These are phyloP conservation scores for Russula ochroleuca DNA, from an alignment of 768 basidiomycete genomes.

Conservation along the genomic window DNA sequence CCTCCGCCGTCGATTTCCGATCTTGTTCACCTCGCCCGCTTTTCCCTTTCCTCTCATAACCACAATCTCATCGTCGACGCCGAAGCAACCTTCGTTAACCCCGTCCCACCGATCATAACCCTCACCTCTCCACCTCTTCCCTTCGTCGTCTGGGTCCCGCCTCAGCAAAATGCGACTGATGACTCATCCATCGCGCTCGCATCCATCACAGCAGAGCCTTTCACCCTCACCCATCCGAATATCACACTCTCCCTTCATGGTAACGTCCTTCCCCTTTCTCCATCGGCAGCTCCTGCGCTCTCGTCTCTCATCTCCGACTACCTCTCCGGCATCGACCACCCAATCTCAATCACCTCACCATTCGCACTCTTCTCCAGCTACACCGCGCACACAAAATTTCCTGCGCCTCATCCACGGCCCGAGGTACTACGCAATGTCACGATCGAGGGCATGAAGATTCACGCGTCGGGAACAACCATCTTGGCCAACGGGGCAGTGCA, in stretches of 20 bases:
- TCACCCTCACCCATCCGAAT: constrained; percentile 63
- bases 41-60: constrained; percentile 41
- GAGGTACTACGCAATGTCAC: constrained; percentile 66
- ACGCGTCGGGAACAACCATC: constrained; percentile 44
- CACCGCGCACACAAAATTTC: constrained; percentile 50
- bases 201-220: constrained; percentile 50
- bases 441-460: constrained; percentile 71
- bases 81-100: constrained; percentile 55
- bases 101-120: constrained; percentile 46
- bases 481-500: constrained; percentile 67
- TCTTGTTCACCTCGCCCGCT: constrained; percentile 56
- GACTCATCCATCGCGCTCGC: constrained; percentile 44
- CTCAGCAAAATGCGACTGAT: constrained; percentile 23
- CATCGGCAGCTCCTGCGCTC: constrained; percentile 40
- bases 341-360: constrained; percentile 54
- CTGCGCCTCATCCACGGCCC: constrained; percentile 60
- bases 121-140: constrained; percentile 55
- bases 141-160: constrained; percentile 54
- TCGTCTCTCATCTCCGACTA: constrained; percentile 63
- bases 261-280: constrained; percentile 49
- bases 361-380: constrained; percentile 46
- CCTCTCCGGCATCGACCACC: constrained; percentile 52
- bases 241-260: constrained; percentile 57
- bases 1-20: constrained; percentile 56
- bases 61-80: constrained; percentile 39